Percentiles rank a stretch among this genome's conserved stretches.
Conservation (phyloP, 2,329 filamentous ascomycete species). For the Thelonectria olida region DNA sequence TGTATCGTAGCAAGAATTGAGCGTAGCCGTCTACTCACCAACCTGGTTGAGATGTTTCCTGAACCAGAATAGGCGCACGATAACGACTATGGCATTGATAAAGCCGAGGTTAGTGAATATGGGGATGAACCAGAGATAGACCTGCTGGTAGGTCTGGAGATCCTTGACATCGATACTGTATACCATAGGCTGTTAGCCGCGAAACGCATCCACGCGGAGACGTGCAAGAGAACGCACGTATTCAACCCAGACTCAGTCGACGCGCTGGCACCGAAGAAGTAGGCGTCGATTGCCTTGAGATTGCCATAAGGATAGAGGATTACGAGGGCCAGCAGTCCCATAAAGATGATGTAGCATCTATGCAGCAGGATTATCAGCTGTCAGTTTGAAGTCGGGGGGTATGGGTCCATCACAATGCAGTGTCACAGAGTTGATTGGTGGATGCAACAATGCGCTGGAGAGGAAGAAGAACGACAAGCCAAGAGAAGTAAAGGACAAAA, state of each 20-base stretch:
- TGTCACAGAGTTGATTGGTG: background rate
- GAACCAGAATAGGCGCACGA: constrained; percentile 59
- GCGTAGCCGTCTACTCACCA: constrained; percentile 34
- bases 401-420: background rate
- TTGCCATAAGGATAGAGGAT: constrained; percentile 33
- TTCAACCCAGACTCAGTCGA: constrained; percentile 62
- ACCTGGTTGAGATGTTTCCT: constrained; percentile 52
- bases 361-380: background rate
- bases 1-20: background rate
- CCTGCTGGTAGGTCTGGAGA: constrained; percentile 59
- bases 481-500: background rate
- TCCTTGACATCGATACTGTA: constrained; percentile 59
- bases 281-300: constrained; percentile 53
- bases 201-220: background rate
- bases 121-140: constrained; percentile 60
- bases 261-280: constrained; percentile 58
- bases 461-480: background rate
- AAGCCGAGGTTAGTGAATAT: constrained; percentile 58
- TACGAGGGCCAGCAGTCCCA: constrained; percentile 30
- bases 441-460: background rate
- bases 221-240: constrained; percentile 46
- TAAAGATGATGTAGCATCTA: constrained; percentile 36
- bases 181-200: constrained; percentile 15
- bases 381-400: background rate
- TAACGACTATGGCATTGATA: constrained; percentile 58